Base-by-base conservation (phyloP, 768 basidiomycete genomes). In the Tulasnella sp. region DNA sequence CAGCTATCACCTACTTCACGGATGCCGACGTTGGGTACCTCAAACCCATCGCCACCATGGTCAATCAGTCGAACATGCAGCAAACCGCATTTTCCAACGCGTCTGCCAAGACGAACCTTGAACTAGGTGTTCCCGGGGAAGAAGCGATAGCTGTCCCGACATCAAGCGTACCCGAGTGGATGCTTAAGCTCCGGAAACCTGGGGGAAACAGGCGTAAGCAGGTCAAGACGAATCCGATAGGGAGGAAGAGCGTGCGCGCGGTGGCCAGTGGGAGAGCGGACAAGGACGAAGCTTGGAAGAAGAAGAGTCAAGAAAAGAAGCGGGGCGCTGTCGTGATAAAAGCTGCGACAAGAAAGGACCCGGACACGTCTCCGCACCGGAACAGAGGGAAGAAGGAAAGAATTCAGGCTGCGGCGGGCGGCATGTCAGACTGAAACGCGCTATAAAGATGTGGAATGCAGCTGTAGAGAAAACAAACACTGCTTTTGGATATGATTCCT, bases 1-100 rank as follows among this genome's bases (percentile, higher is more conserved):
- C 87, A 70, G 94, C 96, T 0, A 82, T 94, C 42, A 99, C 96
- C 1, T 97, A 90, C 71, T 98, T 96, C 75, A 96, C 92, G 2
- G 81, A 93, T 64, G 87, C 91, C 61, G 96, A 99, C 69, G 88
- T 83, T 0, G 87, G 91, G 0, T 90, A 86, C 71, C 76, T 99
- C 49, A 94, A 96, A 75, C 82, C 88, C 88, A 47, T 56, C 43
- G 55, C 55, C 24, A 34, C 38, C 19, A 48, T 56, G 55, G 44
- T 71, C 38, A 56, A 47, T 30, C 55, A 56, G 44, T 41, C 55
- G 21, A 34, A 56, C 19, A 19, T 56, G 15, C 55, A 56, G n/a
- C 55, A 47, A 61, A 65, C 60, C 34, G 59, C 53, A 21, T 54
- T 52, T 38, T 44, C 19, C 15, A 47, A 27, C 10, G 38, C 29